Evolutionary conservation across 306 rosid genomes (phyloP), one percentile per base, ranked within the genome.

Genomic region (Castanea mollissima): DNA sequence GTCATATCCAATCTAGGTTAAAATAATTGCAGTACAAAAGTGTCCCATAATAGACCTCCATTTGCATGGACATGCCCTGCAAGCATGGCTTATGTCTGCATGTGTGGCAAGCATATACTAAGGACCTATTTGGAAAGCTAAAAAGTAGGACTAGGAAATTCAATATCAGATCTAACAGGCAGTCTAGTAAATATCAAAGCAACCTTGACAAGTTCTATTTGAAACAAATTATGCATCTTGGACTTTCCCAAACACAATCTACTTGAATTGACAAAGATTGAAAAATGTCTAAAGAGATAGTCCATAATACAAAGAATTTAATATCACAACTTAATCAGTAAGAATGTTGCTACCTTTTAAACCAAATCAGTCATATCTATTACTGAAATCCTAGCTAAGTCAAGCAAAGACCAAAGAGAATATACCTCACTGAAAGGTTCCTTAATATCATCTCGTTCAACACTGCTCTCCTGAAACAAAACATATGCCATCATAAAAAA

Each of bases 351-450:
- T 7, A 73, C 34, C 56, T 71, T 72, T 8, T 62, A 44, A 62
- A 59, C 32, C 34, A 38, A 27, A 69, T 68, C 59, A 62, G 23
- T 25, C 29, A 55, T 71, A 64, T 79, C 20, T 54, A 29, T 60
- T 73, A 25, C 75, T 55, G 4, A 29, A 44, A 76, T 6, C 51
- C n/a, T 19, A 34, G 29, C 60, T 34, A 55, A 56, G 65, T 46
- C 38, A 19, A 46, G 19, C 1, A 38, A 38, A 55, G 29, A 49
- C 21, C 4, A 63, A 76, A 71, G 70, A 75, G 32, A 58, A 10
- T 29, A 75, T 86, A 95, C 99, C 99, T 95, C 99, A 23, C 92
- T 93, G 87, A 95, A 95, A 80, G 99, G 99, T 82, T 95, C 99
- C 85, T 69, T 88, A 76, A 95, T 82, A 87, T 95, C 94, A 44